A percentile compares a stretch with the other conserved stretches of the same genome.
These are phyloP conservation scores for Gyromitra esculenta DNA, from an alignment of 2,329 filamentous ascomycete species.

Conservation along the genomic window DNA sequence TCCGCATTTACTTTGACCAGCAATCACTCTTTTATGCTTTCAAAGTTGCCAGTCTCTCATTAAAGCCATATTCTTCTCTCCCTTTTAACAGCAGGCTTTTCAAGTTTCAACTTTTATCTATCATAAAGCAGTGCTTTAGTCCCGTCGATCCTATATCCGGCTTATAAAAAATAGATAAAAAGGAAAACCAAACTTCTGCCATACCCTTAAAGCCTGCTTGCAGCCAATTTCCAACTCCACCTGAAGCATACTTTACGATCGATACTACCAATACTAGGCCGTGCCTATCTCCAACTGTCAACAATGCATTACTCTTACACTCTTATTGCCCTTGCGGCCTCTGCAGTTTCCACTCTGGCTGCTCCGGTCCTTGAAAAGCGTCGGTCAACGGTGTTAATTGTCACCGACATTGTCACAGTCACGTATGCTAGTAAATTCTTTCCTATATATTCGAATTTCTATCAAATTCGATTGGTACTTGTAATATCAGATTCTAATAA, in stretches of 20 bases:
- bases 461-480: not conserved
- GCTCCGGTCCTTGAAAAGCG: conserved; percentile 46
- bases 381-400: conserved; percentile 11
- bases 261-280: conserved; percentile 27
- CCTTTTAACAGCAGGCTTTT: conserved; percentile 17
- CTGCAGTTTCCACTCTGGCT: conserved; percentile 43
- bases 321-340: conserved; percentile 30
- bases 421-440: conserved; percentile 35
- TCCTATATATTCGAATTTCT: not conserved
- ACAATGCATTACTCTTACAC: conserved; percentile 51
- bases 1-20: conserved; percentile 47
- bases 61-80: conserved; percentile 21
- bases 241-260: conserved; percentile 43
- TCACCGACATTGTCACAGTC: conserved; percentile 46
- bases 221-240: conserved; percentile 45
- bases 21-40: conserved; percentile 56
- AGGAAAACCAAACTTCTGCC: conserved; percentile 8
- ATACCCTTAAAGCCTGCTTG: conserved; percentile 30
- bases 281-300: conserved; percentile 18
- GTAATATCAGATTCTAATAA: conserved; percentile 14
- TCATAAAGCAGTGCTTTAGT: conserved; percentile 46
- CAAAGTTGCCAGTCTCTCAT: conserved; percentile 47
- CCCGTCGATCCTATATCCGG: not conserved
- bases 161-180: conserved; percentile 2
- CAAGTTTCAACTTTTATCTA: conserved; percentile 31